Evolutionary conservation across 768 basidiomycete species (phyloP).

Genomic region (Russula lepida): DNA sequence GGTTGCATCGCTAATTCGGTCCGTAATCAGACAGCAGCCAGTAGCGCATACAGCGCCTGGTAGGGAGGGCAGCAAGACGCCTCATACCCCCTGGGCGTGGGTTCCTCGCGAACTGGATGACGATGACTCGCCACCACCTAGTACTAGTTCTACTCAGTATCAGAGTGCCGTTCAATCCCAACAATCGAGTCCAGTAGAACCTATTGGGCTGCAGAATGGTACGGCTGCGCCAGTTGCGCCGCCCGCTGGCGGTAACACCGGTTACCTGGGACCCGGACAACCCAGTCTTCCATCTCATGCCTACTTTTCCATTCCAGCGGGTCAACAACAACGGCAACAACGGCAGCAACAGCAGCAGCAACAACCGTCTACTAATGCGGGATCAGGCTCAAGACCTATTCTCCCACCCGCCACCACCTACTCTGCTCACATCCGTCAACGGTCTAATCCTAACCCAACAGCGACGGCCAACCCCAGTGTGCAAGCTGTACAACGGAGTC

Average conservation of each 20-base stretch:
- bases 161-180: slow-evolving; percentile 17
- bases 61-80: slow-evolving; percentile 29
- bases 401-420: slow-evolving; percentile 14
- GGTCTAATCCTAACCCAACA: slow-evolving; percentile 15
- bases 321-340: too few species aligned
- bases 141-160: slow-evolving; percentile 11
- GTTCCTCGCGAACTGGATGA: slow-evolving; percentile 39
- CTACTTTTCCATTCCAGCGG: slow-evolving; percentile 14
- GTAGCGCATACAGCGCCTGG: not conserved
- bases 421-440: slow-evolving; percentile 19
- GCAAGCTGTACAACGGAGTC: slow-evolving; percentile 12
- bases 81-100: slow-evolving; percentile 71
- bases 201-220: not conserved
- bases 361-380: not conserved
- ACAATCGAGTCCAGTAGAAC: slow-evolving; percentile 9
- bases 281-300: slow-evolving; percentile 8
- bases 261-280: slow-evolving; percentile 15
- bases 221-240: not conserved
- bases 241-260: not conserved
- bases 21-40: slow-evolving; percentile 1
- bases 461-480: not conserved
- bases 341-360: not conserved
- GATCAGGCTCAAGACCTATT: slow-evolving; percentile 1
- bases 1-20: not conserved
- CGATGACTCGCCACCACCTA: slow-evolving; percentile 23